These are phyloP conservation scores for Monosporascus cannonballus DNA, from an alignment of 2,329 filamentous ascomycete genomes.

Conservation along the genomic window DNA sequence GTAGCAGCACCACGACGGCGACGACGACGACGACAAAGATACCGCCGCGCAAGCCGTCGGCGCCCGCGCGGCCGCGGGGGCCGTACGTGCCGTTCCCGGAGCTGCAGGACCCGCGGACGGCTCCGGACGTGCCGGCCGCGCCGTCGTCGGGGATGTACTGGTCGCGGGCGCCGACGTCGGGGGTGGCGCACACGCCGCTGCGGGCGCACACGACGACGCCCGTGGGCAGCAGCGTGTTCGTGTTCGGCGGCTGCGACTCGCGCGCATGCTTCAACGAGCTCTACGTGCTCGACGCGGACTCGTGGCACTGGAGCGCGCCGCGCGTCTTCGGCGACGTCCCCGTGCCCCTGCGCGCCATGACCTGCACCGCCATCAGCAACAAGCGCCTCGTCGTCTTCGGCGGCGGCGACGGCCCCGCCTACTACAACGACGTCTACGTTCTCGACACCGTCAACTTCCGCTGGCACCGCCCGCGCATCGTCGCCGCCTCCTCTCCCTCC, in stretches of 20 bases:
- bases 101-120: slow-evolving; percentile 49
- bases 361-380: slow-evolving; percentile 64
- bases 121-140: slow-evolving; percentile 54
- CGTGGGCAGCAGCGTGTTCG: slow-evolving; percentile 59
- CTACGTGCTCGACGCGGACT: slow-evolving; percentile 63
- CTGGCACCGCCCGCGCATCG: slow-evolving; percentile 57
- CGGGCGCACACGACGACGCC: slow-evolving; percentile 63
- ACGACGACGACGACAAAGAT: not conserved
- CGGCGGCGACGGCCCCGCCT: slow-evolving; percentile 62
- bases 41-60: slow-evolving; percentile 12
- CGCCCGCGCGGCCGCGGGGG: slow-evolving; percentile 26
- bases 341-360: slow-evolving; percentile 63
- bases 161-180: slow-evolving; percentile 60
- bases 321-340: slow-evolving; percentile 59
- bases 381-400: slow-evolving; percentile 61
- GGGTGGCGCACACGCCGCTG: slow-evolving; percentile 52
- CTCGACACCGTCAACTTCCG: slow-evolving; percentile 65
- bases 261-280: slow-evolving; percentile 63
- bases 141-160: slow-evolving; percentile 69
- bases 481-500: slow-evolving; percentile 11
- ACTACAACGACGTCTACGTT: slow-evolving; percentile 68
- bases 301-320: slow-evolving; percentile 64
- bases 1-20: not conserved
- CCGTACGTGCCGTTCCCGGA: slow-evolving; percentile 47
- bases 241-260: slow-evolving; percentile 64